Conservation (phyloP, 345 rosid genomes). For the Lumnitzera littorea region DNA sequence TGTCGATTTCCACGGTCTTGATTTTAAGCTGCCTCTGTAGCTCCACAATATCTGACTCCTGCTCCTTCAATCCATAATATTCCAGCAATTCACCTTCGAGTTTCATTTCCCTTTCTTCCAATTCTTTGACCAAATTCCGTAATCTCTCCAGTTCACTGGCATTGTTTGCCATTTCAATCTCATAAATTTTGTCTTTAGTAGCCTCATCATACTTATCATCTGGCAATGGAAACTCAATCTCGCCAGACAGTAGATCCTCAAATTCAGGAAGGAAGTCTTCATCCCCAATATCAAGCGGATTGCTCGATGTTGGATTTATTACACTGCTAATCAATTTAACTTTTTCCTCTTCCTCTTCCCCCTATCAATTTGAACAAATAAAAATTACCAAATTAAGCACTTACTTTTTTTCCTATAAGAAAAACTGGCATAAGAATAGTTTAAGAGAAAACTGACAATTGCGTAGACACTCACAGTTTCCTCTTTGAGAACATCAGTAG, state of each 20-base stretch:
- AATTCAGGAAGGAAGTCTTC: constrained; percentile 69
- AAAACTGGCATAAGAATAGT: too few relatives aligned
- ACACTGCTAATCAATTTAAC: constrained; percentile 88
- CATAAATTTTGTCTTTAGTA: constrained; percentile 51
- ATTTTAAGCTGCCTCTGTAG: constrained; percentile 87
- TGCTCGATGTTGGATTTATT: constrained; percentile 40
- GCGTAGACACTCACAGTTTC: constrained; percentile 42
- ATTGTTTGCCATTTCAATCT: constrained; percentile 66
- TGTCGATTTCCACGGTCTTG: constrained; percentile 88
- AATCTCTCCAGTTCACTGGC: constrained; percentile 69
- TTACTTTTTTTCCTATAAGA: too few relatives aligned
- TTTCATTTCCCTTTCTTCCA: constrained; percentile 90
- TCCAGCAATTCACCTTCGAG: constrained; percentile 92
- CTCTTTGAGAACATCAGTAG: constrained; percentile 37
- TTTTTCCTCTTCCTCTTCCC: constrained; percentile 65
- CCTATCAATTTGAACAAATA: constrained; percentile 1
- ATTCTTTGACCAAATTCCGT: constrained; percentile 58
- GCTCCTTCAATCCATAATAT: constrained; percentile 92
- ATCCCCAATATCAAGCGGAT: constrained; percentile 37
- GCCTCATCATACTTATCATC: constrained; percentile 37
- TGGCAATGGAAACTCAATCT: constrained; percentile 66
- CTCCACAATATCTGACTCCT: constrained; percentile 64
- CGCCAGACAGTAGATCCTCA: constrained; percentile 74
- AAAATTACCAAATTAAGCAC: too few relatives aligned
- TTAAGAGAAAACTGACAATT: constrained; percentile 1